Conservation (phyloP, 352 stramenopile genomes). For the Pythium plurisporium region DNA sequence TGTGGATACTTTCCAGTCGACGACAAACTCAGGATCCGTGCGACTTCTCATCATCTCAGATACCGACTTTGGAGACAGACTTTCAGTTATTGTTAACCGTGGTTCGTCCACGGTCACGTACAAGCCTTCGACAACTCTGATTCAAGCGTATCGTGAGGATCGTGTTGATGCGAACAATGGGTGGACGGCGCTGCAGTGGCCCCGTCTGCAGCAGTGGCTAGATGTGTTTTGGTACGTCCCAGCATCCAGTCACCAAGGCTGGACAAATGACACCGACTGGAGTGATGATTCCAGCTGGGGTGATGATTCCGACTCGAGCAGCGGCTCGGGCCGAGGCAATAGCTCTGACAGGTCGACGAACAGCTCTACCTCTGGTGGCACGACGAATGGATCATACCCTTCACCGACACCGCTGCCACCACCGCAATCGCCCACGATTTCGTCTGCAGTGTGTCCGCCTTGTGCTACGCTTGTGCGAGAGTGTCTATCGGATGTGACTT, state of each 20-base stretch:
- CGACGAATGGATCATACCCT: too few species aligned
- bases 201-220: conserved; percentile 12
- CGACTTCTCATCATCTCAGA: neutral
- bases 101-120: neutral
- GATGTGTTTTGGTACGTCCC: conserved; percentile 7
- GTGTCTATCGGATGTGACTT: neutral
- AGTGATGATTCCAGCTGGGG: too few species aligned
- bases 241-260: conserved; percentile 3
- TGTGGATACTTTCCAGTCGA: neutral
- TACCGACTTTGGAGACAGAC: too few species aligned
- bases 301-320: too few species aligned
- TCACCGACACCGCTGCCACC: too few species aligned
- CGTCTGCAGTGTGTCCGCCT: neutral
- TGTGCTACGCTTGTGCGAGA: neutral
- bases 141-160: neutral
- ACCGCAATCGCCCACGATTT: neutral
- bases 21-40: neutral
- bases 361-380: too few species aligned
- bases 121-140: neutral
- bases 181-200: conserved; percentile 5
- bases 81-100: neutral
- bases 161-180: neutral
- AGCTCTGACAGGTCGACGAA: too few species aligned
- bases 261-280: too few species aligned
- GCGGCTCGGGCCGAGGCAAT: too few species aligned